Conservation (phyloP, 1,139 yeast genomes). For the Pichia sp. region DNA sequence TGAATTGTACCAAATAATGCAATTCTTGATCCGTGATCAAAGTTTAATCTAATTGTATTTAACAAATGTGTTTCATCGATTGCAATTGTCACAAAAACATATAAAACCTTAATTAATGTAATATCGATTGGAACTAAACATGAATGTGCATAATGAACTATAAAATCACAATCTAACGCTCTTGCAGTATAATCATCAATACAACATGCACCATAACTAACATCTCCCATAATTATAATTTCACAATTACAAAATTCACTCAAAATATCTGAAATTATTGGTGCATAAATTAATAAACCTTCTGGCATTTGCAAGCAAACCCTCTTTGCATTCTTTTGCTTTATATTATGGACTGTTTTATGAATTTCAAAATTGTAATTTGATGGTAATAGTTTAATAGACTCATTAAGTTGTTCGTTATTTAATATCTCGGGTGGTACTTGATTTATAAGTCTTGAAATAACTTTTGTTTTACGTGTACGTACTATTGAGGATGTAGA, state of each 20-base stretch:
- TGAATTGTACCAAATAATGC: conserved; percentile 95
- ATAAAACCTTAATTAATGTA: conserved; percentile 80
- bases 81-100: conserved; percentile 90
- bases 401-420: conserved; percentile 73
- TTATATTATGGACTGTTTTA: conserved; percentile 90
- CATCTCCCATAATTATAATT: conserved; percentile 96
- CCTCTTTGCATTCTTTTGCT: conserved; percentile 60
- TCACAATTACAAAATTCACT: conserved; percentile 88
- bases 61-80: conserved; percentile 79
- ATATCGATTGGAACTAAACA: conserved; percentile 94
- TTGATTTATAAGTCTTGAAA: conserved; percentile 68
- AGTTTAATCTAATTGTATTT: conserved; percentile 68
- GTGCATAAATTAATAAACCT: conserved; percentile 81
- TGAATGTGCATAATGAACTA: conserved; percentile 95
- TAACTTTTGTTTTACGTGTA: conserved; percentile 31
- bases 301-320: conserved; percentile 98
- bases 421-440: conserved; percentile 83
- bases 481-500: conserved; percentile 22
- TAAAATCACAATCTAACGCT: conserved; percentile 86
- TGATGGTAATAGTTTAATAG: conserved; percentile 73
- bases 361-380: conserved; percentile 95
- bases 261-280: conserved; percentile 79
- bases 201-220: conserved; percentile 97
- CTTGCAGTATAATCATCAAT: conserved; percentile 94
- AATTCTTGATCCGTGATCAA: conserved; percentile 50